Evolutionary conservation across 2,329 filamentous ascomycete species (phyloP), one percentile per base, ranked within the genome.

Genomic region (Hypoxylon sp.): DNA sequence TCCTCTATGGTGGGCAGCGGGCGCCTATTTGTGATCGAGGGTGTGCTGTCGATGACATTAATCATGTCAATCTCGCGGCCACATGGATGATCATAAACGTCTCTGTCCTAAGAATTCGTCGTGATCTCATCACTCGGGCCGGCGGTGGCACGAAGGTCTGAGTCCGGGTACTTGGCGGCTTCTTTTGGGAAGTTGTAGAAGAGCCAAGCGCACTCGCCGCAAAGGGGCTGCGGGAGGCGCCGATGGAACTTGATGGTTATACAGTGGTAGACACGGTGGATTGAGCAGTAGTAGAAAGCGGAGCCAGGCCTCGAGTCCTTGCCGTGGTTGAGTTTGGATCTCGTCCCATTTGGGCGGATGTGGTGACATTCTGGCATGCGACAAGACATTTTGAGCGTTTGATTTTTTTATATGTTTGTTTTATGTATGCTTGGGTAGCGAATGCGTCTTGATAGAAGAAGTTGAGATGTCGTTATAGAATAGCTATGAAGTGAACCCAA

Each of bases 191-290:
- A 63, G 14, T 34, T 23, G 55, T 71, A 73, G 67, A 71, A 72
- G 23, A 70, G 67, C 72, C 68, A 71, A n/a, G 72, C 67, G 53
- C 72, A 73, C 43, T 73, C 72, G 50, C 72, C 72, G 49, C 69
- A 71, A n/a, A 30, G 13, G 4, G 69, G 70, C 36, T 71, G 67
- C 4, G 65, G 69, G 10, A 65, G 56, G 25, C 60, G 60, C 14
- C 62, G 63, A 48, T 69, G 68, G 46, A 36, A 0, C 19, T 52
- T 59, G 21, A 34, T 51, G 3, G 32, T 14, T 23, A 73, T 56
- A 52, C 68, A 71, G 53, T 73, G 72, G 49, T 70, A 67, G 45
- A 69, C 60, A 45, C 61, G 55, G 55, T 73, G 72, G 17, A 71
- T 65, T 49, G 60, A 65, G 45, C 72, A 73, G 61, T 72, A 72